A percentile compares a stretch with the other conserved stretches of the same genome.
phyloP scores from a whole-genome alignment of 305 asterid species.

The Fraxinus latifolia region DNA sequence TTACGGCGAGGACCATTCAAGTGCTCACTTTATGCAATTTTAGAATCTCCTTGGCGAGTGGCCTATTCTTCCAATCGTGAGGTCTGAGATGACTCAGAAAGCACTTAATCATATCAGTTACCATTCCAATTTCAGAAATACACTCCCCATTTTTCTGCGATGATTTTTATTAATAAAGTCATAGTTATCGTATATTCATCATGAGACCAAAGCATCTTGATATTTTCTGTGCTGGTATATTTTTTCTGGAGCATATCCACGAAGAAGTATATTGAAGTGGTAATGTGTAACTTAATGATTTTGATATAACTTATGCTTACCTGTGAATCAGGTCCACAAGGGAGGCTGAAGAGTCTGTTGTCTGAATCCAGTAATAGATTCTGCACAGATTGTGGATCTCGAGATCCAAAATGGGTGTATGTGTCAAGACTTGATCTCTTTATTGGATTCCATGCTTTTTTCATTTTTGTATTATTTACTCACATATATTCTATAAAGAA shows the following conservation, averaged over 20 bases:
- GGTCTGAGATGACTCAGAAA: not conserved
- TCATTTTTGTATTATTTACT: not conserved
- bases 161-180: not conserved
- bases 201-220: not conserved
- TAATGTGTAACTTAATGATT: constrained; percentile 10
- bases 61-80: not conserved
- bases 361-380: constrained; percentile 63
- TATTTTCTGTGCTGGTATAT: not conserved
- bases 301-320: constrained; percentile 12
- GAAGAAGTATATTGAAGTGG: not conserved
- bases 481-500: not conserved
- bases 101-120: not conserved
- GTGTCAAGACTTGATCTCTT: constrained; percentile 22
- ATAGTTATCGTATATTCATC: not conserved
- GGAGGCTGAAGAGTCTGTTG: constrained; percentile 64
- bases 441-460: not conserved
- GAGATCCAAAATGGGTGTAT: constrained; percentile 99
- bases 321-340: constrained; percentile 50
- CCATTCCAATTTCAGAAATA: constrained; percentile 3
- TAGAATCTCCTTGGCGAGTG: not conserved
- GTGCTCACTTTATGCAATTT: not conserved
- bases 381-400: constrained; percentile 95
- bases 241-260: not conserved
- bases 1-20: not conserved
- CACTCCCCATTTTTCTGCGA: not conserved